Conservation (phyloP, 148 eudicot genomes). For the Pouteria glomerata region DNA sequence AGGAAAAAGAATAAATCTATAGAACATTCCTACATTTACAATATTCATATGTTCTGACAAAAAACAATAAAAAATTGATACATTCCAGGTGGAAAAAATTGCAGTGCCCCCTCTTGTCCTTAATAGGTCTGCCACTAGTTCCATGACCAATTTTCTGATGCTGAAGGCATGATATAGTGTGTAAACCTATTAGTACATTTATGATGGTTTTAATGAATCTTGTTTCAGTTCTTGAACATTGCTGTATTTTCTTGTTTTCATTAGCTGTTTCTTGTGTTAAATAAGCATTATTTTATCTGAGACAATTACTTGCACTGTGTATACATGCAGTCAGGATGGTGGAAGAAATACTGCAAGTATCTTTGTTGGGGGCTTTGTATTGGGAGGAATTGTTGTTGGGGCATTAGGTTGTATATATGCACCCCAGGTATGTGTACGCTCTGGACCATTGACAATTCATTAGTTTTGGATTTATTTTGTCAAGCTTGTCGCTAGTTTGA, state of each 20-base stretch:
- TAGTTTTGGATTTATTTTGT: not conserved
- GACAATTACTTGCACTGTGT: not conserved
- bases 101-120: too few relatives aligned
- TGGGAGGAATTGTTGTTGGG: slow-evolving; percentile 75
- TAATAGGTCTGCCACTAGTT: too few relatives aligned
- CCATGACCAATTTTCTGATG: not conserved
- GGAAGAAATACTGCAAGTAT: slow-evolving; percentile 42
- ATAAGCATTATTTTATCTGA: not conserved
- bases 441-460: not conserved
- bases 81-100: too few relatives aligned
- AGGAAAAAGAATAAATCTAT: too few relatives aligned
- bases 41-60: too few relatives aligned
- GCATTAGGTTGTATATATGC: slow-evolving; percentile 61
- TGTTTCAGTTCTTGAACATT: slow-evolving; percentile 3
- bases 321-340: slow-evolving; percentile 30
- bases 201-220: not conserved
- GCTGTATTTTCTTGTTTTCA: not conserved
- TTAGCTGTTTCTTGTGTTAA: not conserved
- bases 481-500: not conserved
- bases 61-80: too few relatives aligned
- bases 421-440: slow-evolving; percentile 48
- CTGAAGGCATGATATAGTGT: not conserved
- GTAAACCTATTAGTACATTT: not conserved
- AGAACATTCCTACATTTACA: too few relatives aligned
- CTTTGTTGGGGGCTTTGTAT: slow-evolving; percentile 65